Conservation (phyloP, 352 stramenopile genomes). For the Pythium insidiosum region DNA sequence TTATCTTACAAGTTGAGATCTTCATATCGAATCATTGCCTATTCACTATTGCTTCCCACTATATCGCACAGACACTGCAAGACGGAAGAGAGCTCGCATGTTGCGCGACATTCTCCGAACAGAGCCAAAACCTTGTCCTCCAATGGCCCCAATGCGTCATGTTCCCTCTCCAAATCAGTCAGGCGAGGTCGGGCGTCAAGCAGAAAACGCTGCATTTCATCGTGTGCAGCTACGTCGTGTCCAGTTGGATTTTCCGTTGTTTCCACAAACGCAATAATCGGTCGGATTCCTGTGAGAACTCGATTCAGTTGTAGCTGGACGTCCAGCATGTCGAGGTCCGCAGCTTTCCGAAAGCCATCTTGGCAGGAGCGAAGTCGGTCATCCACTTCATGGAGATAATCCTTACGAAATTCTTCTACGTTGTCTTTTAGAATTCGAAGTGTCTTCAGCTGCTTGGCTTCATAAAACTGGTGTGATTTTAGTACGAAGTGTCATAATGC, state of each 20-base stretch:
- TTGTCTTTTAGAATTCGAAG: conserved; percentile 24
- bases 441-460: conserved; percentile 20
- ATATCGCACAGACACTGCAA: conserved; percentile 26
- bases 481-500: too few relatives aligned
- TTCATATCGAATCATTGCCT: too few relatives aligned
- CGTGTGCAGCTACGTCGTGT: conserved; percentile 26
- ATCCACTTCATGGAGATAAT: conserved; percentile 30
- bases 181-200: conserved; percentile 23
- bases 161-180: conserved; percentile 47
- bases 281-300: conserved; percentile 30
- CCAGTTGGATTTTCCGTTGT: conserved; percentile 20
- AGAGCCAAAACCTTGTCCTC: conserved; percentile 49
- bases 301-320: conserved; percentile 58
- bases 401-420: conserved; percentile 21
- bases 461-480: conserved; percentile 44
- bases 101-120: conserved; percentile 65
- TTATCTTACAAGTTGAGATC: too few relatives aligned
- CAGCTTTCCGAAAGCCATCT: conserved; percentile 42
- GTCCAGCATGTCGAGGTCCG: conserved; percentile 45
- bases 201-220: conserved; percentile 47
- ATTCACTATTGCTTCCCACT: not conserved
- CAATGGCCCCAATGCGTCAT: conserved; percentile 50
- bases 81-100: conserved; percentile 46
- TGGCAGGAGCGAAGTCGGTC: conserved; percentile 51
- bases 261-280: conserved; percentile 42